Evolutionary conservation across 257 asterid species (phyloP).

Genomic region (Vinca minor): DNA sequence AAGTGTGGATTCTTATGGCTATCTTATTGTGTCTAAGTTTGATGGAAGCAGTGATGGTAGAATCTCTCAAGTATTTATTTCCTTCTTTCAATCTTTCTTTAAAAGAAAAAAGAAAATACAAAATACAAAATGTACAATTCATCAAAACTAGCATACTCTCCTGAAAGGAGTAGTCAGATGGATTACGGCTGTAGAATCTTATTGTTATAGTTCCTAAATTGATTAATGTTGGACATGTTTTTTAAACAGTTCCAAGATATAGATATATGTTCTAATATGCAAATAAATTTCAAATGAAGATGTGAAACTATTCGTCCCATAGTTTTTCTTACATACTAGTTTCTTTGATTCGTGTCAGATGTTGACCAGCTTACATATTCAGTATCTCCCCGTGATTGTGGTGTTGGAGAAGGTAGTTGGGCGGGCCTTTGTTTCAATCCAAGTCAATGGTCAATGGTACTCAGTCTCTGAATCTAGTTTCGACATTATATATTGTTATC

Average conservation of each 20-base stretch:
- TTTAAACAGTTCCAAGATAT: not conserved
- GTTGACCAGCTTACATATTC: constrained; percentile 55
- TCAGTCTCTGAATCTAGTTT: constrained; percentile 8
- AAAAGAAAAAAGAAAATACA: too few relatives aligned
- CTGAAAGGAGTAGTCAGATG: too few relatives aligned
- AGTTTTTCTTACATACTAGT: not conserved
- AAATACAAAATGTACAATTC: too few relatives aligned
- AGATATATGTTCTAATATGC: not conserved
- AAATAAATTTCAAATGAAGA: not conserved
- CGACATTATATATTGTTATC: not conserved
- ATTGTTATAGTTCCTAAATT: not conserved
- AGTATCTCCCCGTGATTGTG: constrained; percentile 67
- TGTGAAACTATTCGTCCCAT: not conserved
- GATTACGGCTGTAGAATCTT: not conserved
- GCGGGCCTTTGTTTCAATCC: constrained; percentile 86
- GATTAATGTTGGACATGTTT: not conserved
- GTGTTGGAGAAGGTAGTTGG: constrained; percentile 95
- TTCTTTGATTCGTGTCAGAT: constrained; percentile 30
- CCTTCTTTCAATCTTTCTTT: not conserved
- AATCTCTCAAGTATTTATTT: constrained; percentile 5
- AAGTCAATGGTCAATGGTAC: constrained; percentile 69
- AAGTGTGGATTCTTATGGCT: constrained; percentile 85
- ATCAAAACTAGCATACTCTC: too few relatives aligned
- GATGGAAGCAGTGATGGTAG: constrained; percentile 43
- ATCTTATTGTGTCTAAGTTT: constrained; percentile 76